These are phyloP conservation scores for Rutstroemia sp. DNA, from an alignment of 2,329 filamentous ascomycete genomes.

Conservation along the genomic window DNA sequence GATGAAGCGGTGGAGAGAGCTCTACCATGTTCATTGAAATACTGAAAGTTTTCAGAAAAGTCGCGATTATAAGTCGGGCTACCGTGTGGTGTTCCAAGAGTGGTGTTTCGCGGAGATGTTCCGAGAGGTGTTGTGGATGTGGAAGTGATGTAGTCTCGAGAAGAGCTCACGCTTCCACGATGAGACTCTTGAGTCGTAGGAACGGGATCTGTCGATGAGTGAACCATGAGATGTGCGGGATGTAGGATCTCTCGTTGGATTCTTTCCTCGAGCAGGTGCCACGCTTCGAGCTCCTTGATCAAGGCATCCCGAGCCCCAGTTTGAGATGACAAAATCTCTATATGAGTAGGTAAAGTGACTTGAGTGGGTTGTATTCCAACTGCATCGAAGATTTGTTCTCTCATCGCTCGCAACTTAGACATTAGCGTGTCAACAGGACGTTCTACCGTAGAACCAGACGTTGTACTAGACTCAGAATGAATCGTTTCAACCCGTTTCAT, in stretches of 20 bases:
- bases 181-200: not conserved
- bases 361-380: conserved; percentile 12
- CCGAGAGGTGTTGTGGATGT: not conserved
- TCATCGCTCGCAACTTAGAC: conserved; percentile 14
- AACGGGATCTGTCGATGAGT: conserved; percentile 9
- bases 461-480: conserved; percentile 8
- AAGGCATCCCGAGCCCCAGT: conserved; percentile 14
- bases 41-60: not conserved
- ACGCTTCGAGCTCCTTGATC: conserved; percentile 17
- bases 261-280: conserved; percentile 18
- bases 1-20: conserved; percentile 14
- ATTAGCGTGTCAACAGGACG: conserved; percentile 12
- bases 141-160: not conserved
- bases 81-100: not conserved
- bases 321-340: not conserved
- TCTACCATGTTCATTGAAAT: conserved; percentile 7
- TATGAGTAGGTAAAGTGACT: not conserved
- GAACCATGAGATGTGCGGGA: conserved; percentile 8
- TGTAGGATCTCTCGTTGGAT: conserved; percentile 20
- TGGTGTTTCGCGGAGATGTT: not conserved
- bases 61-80: not conserved
- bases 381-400: conserved; percentile 14
- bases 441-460: not conserved
- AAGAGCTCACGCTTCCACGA: conserved; percentile 27
- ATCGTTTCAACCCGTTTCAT: conserved; percentile 12